Conservation (phyloP, 2,329 filamentous ascomycete species). For the Epichloe glyceriae region DNA sequence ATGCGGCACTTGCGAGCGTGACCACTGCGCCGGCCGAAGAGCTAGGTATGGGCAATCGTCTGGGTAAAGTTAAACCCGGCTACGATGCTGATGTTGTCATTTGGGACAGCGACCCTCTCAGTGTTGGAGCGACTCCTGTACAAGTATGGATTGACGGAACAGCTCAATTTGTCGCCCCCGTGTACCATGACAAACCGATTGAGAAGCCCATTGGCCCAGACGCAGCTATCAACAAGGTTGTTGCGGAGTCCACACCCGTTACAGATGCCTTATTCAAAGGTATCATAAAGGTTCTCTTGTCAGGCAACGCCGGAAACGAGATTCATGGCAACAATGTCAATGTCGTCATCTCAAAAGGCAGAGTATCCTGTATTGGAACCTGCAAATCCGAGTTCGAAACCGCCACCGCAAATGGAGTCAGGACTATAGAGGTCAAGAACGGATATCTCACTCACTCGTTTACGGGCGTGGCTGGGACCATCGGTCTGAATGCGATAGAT, state of each 20-base stretch:
- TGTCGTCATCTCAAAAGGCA: constrained; percentile 39
- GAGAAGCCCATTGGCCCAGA: constrained; percentile 26
- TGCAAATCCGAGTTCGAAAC: constrained; percentile 33
- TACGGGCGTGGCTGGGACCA: constrained; percentile 44
- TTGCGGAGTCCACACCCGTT: constrained; percentile 26
- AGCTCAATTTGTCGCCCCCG: constrained; percentile 37
- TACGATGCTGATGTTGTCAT: constrained; percentile 49
- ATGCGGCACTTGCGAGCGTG: constrained; percentile 43
- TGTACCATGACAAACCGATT: constrained; percentile 39
- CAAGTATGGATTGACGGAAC: constrained; percentile 53
- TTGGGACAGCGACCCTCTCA: constrained; percentile 51
- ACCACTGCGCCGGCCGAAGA: constrained; percentile 46
- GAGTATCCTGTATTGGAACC: constrained; percentile 41
- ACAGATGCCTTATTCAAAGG: constrained; percentile 42
- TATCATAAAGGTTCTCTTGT: constrained; percentile 36
- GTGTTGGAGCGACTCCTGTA: constrained; percentile 43
- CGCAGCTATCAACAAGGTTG: constrained; percentile 25
- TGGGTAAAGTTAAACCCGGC: constrained; percentile 49
- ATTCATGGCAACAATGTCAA: constrained; percentile 26
- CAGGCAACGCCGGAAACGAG: constrained; percentile 23
- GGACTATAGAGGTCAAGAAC: constrained; percentile 36
- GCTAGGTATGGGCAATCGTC: constrained; percentile 41
- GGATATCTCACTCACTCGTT: constrained; percentile 49
- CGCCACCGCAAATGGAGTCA: constrained; percentile 20
- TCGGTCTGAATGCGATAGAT: constrained; percentile 53